Conservation (phyloP, 345 rosid species). For the Euphorbia peplus region DNA sequence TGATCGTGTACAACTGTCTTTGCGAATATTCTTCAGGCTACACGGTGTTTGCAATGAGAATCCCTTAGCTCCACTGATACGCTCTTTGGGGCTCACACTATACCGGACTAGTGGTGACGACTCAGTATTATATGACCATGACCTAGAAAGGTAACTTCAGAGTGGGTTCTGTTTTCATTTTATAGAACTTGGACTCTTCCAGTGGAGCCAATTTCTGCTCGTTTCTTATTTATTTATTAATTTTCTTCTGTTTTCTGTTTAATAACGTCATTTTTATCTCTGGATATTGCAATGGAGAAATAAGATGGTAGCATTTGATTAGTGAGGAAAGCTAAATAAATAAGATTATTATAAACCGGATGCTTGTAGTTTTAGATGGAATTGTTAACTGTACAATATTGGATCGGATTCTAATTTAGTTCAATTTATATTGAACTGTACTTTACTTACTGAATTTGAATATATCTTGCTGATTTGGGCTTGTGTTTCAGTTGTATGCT, state of each 20-base stretch:
- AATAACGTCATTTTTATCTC: neutral
- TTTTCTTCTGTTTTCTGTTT: neutral
- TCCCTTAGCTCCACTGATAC: constrained; percentile 83
- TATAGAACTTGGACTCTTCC: neutral
- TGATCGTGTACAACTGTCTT: neutral
- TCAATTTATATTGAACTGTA: constrained; percentile 1
- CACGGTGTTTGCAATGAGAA: constrained; percentile 92
- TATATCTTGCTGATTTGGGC: constrained; percentile 20
- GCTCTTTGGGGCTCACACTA: constrained; percentile 63
- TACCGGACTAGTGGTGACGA: constrained; percentile 90
- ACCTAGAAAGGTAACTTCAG: constrained; percentile 70
- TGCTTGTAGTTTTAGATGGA: neutral
- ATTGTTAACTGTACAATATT: neutral
- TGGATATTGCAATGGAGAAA: neutral
- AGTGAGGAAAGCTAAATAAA: neutral
- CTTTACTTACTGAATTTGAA: constrained; percentile 10
- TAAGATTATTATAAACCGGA: neutral
- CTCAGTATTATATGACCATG: constrained; percentile 89
- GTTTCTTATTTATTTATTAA: neutral
- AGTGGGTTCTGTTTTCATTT: constrained; percentile 1
- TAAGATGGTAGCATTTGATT: neutral
- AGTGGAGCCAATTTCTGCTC: neutral
- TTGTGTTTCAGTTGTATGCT: constrained; percentile 55
- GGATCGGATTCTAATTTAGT: constrained; percentile 6
- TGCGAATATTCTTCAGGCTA: constrained; percentile 46